Percentiles rank a stretch among this genome's conserved stretches.
These are phyloP conservation scores for Phialophora macrospora DNA, from an alignment of 2,329 filamentous ascomycete genomes.

Conservation along the genomic window DNA sequence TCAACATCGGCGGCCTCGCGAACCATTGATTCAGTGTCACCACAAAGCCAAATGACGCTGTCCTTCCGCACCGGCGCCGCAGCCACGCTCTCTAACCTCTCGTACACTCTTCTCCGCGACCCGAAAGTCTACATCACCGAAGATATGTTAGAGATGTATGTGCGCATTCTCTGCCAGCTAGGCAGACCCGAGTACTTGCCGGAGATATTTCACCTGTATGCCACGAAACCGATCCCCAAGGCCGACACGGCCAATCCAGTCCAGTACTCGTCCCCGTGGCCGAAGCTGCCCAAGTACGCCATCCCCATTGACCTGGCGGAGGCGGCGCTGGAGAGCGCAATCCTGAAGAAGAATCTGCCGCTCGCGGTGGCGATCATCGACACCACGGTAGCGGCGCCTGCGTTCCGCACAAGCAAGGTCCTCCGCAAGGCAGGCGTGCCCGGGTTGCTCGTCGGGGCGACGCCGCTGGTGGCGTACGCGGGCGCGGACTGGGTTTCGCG, in stretches of 20 bases:
- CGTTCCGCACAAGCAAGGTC: constrained; percentile 51
- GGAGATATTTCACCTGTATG: constrained; percentile 78
- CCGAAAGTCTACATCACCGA: constrained; percentile 81
- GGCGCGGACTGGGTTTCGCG: constrained; percentile 61
- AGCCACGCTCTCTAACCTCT: constrained; percentile 57
- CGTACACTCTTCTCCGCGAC: constrained; percentile 73
- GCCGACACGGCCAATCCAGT: constrained; percentile 59
- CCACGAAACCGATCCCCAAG: constrained; percentile 75
- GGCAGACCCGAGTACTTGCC: constrained; percentile 77
- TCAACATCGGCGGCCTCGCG: constrained; percentile 6
- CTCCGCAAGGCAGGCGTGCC: constrained; percentile 50
- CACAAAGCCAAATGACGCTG: constrained; percentile 34
- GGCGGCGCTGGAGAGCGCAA: constrained; percentile 76
- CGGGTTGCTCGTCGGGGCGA: constrained; percentile 46
- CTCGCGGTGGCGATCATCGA: constrained; percentile 79
- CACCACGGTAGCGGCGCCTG: constrained; percentile 56
- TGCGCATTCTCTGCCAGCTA: constrained; percentile 74
- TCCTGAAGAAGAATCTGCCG: constrained; percentile 76
- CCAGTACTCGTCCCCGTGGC: constrained; percentile 66
- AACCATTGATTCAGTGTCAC: neutral
- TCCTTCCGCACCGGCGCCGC: constrained; percentile 47
- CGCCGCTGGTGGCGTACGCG: constrained; percentile 62
- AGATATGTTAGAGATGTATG: constrained; percentile 72
- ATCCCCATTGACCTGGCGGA: constrained; percentile 73
- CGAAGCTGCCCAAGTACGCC: constrained; percentile 71